Evolutionary conservation across 2,329 filamentous ascomycete genomes (phyloP).

Genomic region (Achaetomium macrosporum): DNA sequence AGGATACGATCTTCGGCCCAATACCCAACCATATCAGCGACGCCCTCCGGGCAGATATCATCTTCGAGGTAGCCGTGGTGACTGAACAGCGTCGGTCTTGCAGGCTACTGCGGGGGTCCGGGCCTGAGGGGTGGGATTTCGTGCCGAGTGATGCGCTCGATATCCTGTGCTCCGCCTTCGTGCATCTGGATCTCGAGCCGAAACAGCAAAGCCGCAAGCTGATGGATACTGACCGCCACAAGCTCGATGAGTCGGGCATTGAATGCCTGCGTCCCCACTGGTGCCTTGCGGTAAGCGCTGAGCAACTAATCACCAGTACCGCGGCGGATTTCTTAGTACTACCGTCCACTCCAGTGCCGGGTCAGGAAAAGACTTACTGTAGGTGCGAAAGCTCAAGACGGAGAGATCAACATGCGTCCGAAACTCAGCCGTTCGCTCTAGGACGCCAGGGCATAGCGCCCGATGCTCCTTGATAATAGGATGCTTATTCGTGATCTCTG

Average conservation of each 20-base stretch:
- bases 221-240: constrained; percentile 1
- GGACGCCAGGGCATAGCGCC: too few species aligned
- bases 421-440: too few species aligned
- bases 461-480: too few species aligned
- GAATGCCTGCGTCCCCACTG: not conserved
- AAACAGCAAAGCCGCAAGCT: constrained; percentile 5
- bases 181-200: constrained; percentile 4
- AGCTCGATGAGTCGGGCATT: constrained; percentile 7
- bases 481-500: too few species aligned
- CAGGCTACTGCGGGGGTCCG: not conserved
- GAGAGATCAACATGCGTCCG: too few species aligned
- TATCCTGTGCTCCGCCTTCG: constrained; percentile 6
- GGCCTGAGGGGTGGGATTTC: not conserved
- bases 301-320: too few species aligned
- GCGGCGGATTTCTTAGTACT: too few species aligned
- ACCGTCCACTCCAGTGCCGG: too few species aligned
- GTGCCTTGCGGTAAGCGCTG: not conserved
- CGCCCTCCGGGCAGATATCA: constrained; percentile 6
- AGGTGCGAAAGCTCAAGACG: too few species aligned
- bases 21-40: constrained; percentile 12
- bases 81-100: not conserved
- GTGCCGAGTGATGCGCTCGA: not conserved
- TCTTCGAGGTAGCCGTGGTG: constrained; percentile 8
- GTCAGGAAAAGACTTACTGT: too few species aligned
- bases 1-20: constrained; percentile 12